These are phyloP conservation scores for Chalciporus pseudorubinellus DNA, from an alignment of 768 basidiomycete species.

Conservation along the genomic window DNA sequence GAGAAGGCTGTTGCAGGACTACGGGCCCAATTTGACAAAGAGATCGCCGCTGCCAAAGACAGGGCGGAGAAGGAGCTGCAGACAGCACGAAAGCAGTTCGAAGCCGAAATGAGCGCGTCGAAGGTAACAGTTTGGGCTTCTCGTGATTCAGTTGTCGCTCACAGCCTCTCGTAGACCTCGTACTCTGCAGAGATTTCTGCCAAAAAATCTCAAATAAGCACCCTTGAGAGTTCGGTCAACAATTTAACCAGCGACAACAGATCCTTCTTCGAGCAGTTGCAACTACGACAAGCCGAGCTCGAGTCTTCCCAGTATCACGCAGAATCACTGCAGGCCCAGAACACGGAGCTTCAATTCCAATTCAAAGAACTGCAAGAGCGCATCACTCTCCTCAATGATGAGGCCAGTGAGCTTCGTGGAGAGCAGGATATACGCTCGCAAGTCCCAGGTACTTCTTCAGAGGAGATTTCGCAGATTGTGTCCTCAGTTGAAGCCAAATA, in stretches of 20 bases:
- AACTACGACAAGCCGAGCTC: slow-evolving; percentile 84
- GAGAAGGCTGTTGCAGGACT: slow-evolving; percentile 62
- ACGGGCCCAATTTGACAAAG: slow-evolving; percentile 69
- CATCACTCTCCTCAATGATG: slow-evolving; percentile 65
- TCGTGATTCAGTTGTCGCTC: background rate
- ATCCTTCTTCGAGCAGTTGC: slow-evolving; percentile 79
- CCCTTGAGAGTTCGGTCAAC: slow-evolving; percentile 70
- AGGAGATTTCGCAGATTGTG: slow-evolving; percentile 71
- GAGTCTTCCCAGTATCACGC: slow-evolving; percentile 79
- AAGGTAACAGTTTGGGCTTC: slow-evolving; percentile 50
- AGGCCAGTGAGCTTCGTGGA: slow-evolving; percentile 60
- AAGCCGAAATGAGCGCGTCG: slow-evolving; percentile 67
- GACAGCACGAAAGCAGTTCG: slow-evolving; percentile 65
- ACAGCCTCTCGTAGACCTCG: slow-evolving; percentile 46
- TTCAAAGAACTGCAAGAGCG: slow-evolving; percentile 79
- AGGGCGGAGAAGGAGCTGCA: slow-evolving; percentile 72
- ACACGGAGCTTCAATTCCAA: slow-evolving; percentile 84
- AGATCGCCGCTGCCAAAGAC: slow-evolving; percentile 57
- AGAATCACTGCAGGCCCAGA: slow-evolving; percentile 73
- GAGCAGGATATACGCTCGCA: slow-evolving; percentile 49
- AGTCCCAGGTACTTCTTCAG: slow-evolving; percentile 46
- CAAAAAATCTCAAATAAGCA: slow-evolving; percentile 59
- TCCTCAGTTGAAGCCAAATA: slow-evolving; percentile 74
- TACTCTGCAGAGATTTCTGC: slow-evolving; percentile 64
- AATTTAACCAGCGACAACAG: slow-evolving; percentile 74